These are phyloP conservation scores for Austroboletus eburneus DNA, from an alignment of 768 basidiomycete genomes.

Conservation along the genomic window DNA sequence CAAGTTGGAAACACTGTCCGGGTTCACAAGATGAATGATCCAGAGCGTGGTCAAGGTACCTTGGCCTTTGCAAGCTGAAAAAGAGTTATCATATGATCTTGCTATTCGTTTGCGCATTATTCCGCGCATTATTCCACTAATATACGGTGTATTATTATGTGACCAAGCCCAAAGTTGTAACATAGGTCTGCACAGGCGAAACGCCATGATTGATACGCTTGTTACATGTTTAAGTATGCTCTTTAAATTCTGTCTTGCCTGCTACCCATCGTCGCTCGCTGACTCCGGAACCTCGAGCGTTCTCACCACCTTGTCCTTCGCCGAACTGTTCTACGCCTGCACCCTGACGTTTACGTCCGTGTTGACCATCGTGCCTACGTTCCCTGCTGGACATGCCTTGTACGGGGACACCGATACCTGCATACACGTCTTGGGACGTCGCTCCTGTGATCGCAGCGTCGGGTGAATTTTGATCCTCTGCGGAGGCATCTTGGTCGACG, in stretches of 20 bases:
- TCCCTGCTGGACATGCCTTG: slow-evolving; percentile 35
- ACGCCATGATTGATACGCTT: not conserved
- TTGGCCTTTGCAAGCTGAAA: slow-evolving; percentile 34
- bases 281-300: not conserved
- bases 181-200: not conserved
- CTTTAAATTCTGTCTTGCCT: slow-evolving; percentile 7
- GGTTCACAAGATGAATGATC: slow-evolving; percentile 75
- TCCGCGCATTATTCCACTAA: no score
- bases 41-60: slow-evolving; percentile 61
- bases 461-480: slow-evolving; percentile 6
- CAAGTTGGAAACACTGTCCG: slow-evolving; percentile 63
- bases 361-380: slow-evolving; percentile 32
- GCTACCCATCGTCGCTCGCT: slow-evolving; percentile 9
- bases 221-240: not conserved
- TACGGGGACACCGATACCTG: slow-evolving; percentile 27
- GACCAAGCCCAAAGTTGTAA: no score
- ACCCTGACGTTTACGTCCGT: slow-evolving; percentile 25
- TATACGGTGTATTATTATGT: no score
- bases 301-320: not conserved
- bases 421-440: slow-evolving; percentile 32
- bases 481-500: slow-evolving; percentile 31
- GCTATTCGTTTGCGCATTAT: not conserved
- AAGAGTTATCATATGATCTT: not conserved
- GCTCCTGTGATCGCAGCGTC: slow-evolving; percentile 28
- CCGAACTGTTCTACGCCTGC: slow-evolving; percentile 20